Percentiles rank a stretch among this genome's conserved stretches.
Evolutionary conservation across 2,329 filamentous ascomycete species (phyloP).

Genomic region (Cladobotryum protrusum): DNA sequence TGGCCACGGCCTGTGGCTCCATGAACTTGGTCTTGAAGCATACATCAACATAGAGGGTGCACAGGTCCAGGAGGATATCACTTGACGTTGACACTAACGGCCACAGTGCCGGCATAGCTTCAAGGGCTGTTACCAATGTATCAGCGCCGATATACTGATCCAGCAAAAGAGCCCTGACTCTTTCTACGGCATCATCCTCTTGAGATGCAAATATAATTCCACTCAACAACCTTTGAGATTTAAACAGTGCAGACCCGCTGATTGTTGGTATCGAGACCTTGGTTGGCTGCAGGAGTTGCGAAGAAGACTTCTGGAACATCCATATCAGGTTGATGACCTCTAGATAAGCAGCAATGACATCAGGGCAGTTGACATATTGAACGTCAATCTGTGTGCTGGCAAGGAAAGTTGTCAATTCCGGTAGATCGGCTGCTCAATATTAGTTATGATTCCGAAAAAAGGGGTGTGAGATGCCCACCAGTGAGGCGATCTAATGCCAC

Average conservation of each 20-base stretch:
- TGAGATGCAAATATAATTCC: conserved; percentile 29
- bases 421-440: conserved; percentile 24
- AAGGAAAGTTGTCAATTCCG: conserved; percentile 26
- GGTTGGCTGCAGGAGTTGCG: conserved; percentile 16
- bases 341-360: conserved; percentile 40
- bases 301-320: conserved; percentile 21
- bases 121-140: conserved; percentile 32
- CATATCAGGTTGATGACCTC: conserved; percentile 40
- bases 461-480: conserved; percentile 29
- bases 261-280: conserved; percentile 14
- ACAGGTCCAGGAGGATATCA: conserved; percentile 27
- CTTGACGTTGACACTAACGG: conserved; percentile 20
- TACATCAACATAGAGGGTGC: conserved; percentile 37
- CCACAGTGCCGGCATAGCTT: conserved; percentile 26
- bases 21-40: conserved; percentile 32
- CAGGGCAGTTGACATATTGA: conserved; percentile 27
- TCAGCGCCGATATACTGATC: conserved; percentile 25
- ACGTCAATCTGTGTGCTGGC: conserved; percentile 19
- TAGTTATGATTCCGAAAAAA: conserved; percentile 10
- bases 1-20: conserved; percentile 41
- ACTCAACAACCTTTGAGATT: conserved; percentile 32
- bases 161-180: conserved; percentile 24
- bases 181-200: conserved; percentile 16
- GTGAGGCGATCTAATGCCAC: conserved; percentile 37
- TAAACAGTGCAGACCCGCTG: conserved; percentile 32